Evolutionary conservation across 768 basidiomycete genomes (phyloP).

Genomic region (Suillus variegatus): DNA sequence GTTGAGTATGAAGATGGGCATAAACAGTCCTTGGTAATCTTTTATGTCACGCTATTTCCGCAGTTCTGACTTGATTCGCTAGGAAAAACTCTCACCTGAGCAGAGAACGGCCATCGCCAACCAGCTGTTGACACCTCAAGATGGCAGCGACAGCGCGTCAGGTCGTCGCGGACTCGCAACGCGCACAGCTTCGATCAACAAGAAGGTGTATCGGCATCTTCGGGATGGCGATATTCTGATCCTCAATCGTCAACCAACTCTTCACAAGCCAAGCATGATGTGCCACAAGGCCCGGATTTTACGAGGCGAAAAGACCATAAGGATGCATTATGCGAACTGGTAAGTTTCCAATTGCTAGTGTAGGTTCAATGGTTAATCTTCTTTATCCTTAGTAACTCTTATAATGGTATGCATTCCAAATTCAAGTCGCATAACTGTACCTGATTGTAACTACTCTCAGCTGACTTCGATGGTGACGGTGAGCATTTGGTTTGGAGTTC

Average conservation of each 20-base stretch:
- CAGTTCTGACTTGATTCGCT: slow-evolving; percentile 11
- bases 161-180: slow-evolving; percentile 66
- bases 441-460: slow-evolving; percentile 34
- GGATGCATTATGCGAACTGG: slow-evolving; percentile 99
- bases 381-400: slow-evolving; percentile 74
- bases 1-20: slow-evolving; percentile 96
- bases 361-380: slow-evolving; percentile 17
- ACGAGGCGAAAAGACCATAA: slow-evolving; percentile 96
- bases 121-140: slow-evolving; percentile 90
- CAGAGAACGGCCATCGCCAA: slow-evolving; percentile 95
- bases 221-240: slow-evolving; percentile 94
- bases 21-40: slow-evolving; percentile 72
- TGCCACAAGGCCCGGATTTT: slow-evolving; percentile 90
- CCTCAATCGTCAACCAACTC: slow-evolving; percentile 95
- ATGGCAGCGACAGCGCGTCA: slow-evolving; percentile 46
- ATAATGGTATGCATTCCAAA: slow-evolving; percentile 68
- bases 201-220: slow-evolving; percentile 96
- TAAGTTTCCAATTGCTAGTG: slow-evolving; percentile 38
- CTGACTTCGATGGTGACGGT: slow-evolving; percentile 95
- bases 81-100: slow-evolving; percentile 87
- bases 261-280: slow-evolving; percentile 99
- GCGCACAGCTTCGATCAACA: slow-evolving; percentile 80
- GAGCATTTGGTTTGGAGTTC: slow-evolving; percentile 22
- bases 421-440: slow-evolving; percentile 10
- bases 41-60: slow-evolving; percentile 1